These are phyloP conservation scores for Paspalum vaginatum DNA, from an alignment of 176 grass and related monocot species.

Conservation along the genomic window DNA sequence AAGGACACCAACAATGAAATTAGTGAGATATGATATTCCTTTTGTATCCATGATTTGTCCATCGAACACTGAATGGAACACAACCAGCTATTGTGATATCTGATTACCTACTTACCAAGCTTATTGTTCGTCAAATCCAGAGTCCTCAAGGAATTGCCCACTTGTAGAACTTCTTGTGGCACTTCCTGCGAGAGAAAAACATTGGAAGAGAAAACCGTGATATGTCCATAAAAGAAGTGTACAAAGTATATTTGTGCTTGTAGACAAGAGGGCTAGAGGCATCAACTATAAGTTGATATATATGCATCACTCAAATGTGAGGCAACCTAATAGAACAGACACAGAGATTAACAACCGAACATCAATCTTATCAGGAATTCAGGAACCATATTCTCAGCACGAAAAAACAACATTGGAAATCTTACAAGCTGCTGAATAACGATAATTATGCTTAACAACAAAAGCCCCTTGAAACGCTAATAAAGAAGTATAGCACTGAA, in stretches of 20 bases:
- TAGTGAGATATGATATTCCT: background rate
- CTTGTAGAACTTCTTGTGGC: slow-evolving; percentile 82
- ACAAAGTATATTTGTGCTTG: background rate
- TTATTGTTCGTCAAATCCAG: slow-evolving; percentile 99
- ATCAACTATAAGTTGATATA: slow-evolving; percentile 24
- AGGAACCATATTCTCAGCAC: background rate
- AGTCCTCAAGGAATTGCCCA: slow-evolving; percentile 81
- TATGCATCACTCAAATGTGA: slow-evolving; percentile 22
- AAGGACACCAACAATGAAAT: background rate
- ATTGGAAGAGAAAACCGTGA: slow-evolving; percentile 19
- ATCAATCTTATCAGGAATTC: background rate
- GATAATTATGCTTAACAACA: background rate
- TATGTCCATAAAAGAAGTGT: slow-evolving; percentile 6
- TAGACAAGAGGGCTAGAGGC: background rate
- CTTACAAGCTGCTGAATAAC: background rate
- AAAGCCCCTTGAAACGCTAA: background rate
- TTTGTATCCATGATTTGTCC: background rate
- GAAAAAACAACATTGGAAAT: background rate
- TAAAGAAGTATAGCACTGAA: background rate
- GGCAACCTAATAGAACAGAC: slow-evolving; percentile 22
- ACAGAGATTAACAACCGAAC: background rate
- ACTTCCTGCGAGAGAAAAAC: slow-evolving; percentile 56
- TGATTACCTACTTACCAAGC: slow-evolving; percentile 68
- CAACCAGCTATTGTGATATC: background rate
- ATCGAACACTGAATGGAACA: slow-evolving; percentile 20